Conservation (phyloP, 1,284 basidiomycete species). For the Sanghuangporus sanghuang region DNA sequence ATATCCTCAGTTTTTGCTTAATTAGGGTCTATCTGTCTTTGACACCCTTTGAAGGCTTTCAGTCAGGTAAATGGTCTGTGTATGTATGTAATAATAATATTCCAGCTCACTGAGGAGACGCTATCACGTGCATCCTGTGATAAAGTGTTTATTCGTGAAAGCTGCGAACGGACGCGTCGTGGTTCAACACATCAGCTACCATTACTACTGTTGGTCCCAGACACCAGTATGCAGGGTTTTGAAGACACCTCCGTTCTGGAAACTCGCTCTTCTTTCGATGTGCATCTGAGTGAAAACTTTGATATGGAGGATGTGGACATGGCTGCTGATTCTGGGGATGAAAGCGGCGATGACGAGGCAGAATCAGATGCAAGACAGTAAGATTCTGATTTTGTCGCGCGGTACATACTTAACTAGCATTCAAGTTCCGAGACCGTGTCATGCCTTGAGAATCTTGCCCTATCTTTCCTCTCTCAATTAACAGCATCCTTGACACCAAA, state of each 20-base stretch:
- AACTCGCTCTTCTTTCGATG: not conserved
- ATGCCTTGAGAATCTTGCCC: conserved; percentile 44
- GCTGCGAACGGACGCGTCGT: not conserved
- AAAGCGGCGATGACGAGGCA: not conserved
- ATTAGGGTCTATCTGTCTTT: no score
- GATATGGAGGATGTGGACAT: not conserved
- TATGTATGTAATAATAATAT: no score
- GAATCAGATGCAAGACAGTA: not conserved
- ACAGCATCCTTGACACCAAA: conserved; percentile 20
- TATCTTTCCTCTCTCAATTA: conserved; percentile 52
- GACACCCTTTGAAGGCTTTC: no score
- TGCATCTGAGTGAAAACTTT: not conserved
- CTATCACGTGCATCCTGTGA: no score
- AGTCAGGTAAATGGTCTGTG: no score
- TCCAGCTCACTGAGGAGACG: no score
- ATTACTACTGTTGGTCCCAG: not conserved
- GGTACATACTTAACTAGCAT: not conserved
- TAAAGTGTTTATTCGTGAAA: no score
- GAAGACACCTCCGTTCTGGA: not conserved
- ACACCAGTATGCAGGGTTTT: not conserved
- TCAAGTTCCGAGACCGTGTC: conserved; percentile 6
- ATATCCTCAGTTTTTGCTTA: no score
- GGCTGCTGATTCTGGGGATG: not conserved
- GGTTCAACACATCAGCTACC: not conserved
- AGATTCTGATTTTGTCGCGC: not conserved